Evolutionary conservation across 352 stramenopile genomes (phyloP).

Genomic region (Phytophthora lateralis): DNA sequence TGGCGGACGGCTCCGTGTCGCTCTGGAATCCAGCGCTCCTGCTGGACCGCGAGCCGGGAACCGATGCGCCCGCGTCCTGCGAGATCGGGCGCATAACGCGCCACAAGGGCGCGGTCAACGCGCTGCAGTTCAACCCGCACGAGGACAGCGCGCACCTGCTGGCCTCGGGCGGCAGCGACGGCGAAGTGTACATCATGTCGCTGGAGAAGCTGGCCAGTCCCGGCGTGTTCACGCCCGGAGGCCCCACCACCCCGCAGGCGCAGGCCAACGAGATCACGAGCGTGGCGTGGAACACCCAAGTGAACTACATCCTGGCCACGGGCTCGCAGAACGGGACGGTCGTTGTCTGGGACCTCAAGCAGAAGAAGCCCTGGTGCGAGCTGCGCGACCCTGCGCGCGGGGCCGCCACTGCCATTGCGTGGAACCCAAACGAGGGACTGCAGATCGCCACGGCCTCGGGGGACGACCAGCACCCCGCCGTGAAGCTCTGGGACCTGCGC

Average conservation of each 20-base stretch:
- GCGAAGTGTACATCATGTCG: conserved; percentile 96
- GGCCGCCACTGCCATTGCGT: conserved; percentile 93
- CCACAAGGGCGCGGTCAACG: conserved; percentile 93
- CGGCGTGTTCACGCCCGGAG: conserved; percentile 90
- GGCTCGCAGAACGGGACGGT: conserved; percentile 94
- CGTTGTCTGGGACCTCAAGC: conserved; percentile 98
- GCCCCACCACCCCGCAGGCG: conserved; percentile 56
- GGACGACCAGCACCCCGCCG: conserved; percentile 94
- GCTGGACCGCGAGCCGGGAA: conserved; percentile 62
- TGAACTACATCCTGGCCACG: conserved; percentile 98
- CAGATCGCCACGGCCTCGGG: conserved; percentile 96
- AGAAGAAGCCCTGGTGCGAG: conserved; percentile 98
- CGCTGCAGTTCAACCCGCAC: conserved; percentile 96
- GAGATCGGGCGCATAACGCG: conserved; percentile 83
- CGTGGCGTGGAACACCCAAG: conserved; percentile 98
- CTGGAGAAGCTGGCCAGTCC: conserved; percentile 91
- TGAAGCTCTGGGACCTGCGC: conserved; percentile 99
- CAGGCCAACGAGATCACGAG: conserved; percentile 89
- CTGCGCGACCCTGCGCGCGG: conserved; percentile 90
- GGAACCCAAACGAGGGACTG: conserved; percentile 98
- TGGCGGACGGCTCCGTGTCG: conserved; percentile 96
- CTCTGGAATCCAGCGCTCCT: conserved; percentile 95
- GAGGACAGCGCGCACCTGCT: conserved; percentile 92
- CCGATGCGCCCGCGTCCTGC: conserved; percentile 38
- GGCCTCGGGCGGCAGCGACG: conserved; percentile 93